Evolutionary conservation across 768 basidiomycete genomes (phyloP).

Genomic region (Mycena chlorophos): DNA sequence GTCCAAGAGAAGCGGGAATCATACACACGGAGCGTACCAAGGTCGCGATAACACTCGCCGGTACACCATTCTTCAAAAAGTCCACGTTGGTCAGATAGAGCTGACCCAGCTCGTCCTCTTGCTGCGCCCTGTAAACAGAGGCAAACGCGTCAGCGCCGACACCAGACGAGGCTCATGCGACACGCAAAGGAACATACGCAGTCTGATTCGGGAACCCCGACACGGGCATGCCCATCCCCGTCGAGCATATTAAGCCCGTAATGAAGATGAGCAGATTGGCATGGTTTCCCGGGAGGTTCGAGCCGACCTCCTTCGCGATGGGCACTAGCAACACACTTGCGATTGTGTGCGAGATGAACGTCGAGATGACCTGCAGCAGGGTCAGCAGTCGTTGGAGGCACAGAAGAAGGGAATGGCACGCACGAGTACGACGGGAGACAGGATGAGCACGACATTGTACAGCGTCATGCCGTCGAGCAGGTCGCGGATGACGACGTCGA

Average conservation of each 20-base stretch:
- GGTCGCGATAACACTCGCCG: conserved; percentile 88
- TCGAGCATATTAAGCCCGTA: conserved; percentile 88
- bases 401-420: conserved; percentile 30
- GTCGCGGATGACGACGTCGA: conserved; percentile 62
- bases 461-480: conserved; percentile 62
- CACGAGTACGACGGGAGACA: conserved; percentile 71
- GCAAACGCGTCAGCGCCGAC: conserved; percentile 16
- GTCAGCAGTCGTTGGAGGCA: not conserved
- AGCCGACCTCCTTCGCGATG: conserved; percentile 88
- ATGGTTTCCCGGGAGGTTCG: conserved; percentile 68
- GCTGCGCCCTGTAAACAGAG: conserved; percentile 64
- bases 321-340: conserved; percentile 96
- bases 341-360: conserved; percentile 96
- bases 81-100: conserved; percentile 83
- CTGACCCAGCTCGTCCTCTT: conserved; percentile 93
- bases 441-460: conserved; percentile 69
- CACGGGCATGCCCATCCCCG: conserved; percentile 98
- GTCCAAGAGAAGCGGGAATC: conserved; percentile 4
- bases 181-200: conserved; percentile 58
- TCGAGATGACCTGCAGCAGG: conserved; percentile 68
- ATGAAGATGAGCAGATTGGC: conserved; percentile 88
- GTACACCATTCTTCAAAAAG: conserved; percentile 92
- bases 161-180: conserved; percentile 2
- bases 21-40: conserved; percentile 48
- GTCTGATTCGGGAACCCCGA: conserved; percentile 99